A percentile compares a stretch with the other conserved stretches of the same genome.
Evolutionary conservation across 2,329 filamentous ascomycete species (phyloP).

Genomic region (Alternaria sp.): DNA sequence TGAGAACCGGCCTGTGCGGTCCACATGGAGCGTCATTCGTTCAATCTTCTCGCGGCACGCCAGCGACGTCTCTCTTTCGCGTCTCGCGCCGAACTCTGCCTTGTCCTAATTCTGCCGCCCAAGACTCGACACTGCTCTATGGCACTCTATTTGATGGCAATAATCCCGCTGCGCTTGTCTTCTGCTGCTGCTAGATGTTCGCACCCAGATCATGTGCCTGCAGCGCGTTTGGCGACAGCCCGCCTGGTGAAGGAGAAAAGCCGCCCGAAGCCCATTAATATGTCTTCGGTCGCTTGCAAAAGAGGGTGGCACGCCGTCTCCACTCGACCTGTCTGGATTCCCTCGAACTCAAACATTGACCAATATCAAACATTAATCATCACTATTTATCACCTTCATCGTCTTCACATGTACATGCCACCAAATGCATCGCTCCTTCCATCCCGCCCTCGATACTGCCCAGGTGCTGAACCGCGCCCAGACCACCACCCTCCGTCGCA

Average conservation of each 20-base stretch:
- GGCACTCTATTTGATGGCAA: not conserved
- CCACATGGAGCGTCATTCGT: slow-evolving; percentile 16
- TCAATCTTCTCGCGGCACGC: slow-evolving; percentile 12
- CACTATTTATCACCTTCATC: not conserved
- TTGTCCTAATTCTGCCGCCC: slow-evolving; percentile 2
- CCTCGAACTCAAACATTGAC: not conserved
- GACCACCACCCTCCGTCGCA: slow-evolving; percentile 16
- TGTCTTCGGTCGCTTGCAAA: slow-evolving; percentile 25
- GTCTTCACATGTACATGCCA: too few relatives aligned
- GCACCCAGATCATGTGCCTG: slow-evolving; percentile 11
- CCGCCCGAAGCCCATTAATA: slow-evolving; percentile 35
- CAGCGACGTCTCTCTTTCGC: slow-evolving; percentile 15
- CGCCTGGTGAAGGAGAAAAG: slow-evolving; percentile 24
- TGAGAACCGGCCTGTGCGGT: slow-evolving; percentile 21
- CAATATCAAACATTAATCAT: not conserved
- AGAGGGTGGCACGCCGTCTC: slow-evolving; percentile 1
- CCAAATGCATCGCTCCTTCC: not conserved
- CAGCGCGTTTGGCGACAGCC: slow-evolving; percentile 14
- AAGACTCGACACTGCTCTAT: not conserved
- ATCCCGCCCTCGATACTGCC: not conserved
- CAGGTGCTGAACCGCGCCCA: slow-evolving; percentile 1
- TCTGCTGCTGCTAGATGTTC: slow-evolving; percentile 18
- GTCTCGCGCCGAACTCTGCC: slow-evolving; percentile 7
- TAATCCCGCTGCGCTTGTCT: slow-evolving; percentile 14
- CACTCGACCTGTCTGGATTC: not conserved